Percentiles rank a stretch among this genome's conserved stretches.
Evolutionary conservation across 371 early-diverging fungal species (phyloP).

Genomic region (Mortierella sp.): DNA sequence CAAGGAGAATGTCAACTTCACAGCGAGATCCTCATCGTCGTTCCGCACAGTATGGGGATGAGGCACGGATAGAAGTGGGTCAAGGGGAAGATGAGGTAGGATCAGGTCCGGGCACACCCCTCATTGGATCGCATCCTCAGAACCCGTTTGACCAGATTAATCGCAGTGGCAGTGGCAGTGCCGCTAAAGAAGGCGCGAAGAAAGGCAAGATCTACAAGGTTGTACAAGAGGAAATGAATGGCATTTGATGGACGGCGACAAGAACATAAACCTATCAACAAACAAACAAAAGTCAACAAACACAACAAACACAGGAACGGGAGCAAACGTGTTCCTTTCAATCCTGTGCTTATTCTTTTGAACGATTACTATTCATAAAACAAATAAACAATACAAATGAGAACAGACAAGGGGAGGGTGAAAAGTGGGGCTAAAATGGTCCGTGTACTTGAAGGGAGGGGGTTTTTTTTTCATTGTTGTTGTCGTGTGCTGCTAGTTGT

Average conservation of each 20-base stretch:
- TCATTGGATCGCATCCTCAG: conserved; percentile 9
- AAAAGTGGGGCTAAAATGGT: conserved; percentile 6
- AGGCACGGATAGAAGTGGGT: conserved; percentile 21
- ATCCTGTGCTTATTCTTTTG: not conserved
- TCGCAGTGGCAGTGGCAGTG: not conserved
- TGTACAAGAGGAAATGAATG: conserved; percentile 66
- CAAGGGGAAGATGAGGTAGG: not conserved
- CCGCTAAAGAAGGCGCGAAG: not conserved
- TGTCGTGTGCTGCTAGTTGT: not conserved
- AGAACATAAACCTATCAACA: not conserved
- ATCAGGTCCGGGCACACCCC: conserved; percentile 18
- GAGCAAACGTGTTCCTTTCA: not conserved
- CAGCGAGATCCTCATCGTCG: not conserved
- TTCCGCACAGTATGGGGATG: conserved; percentile 2
- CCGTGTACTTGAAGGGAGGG: not conserved
- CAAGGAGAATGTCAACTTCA: not conserved
- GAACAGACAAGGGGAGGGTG: not conserved
- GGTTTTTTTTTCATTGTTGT: not conserved
- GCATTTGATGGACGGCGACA: not conserved
- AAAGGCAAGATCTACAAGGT: conserved; percentile 64
- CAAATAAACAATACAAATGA: not conserved
- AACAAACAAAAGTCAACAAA: not conserved
- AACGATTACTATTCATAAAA: not conserved
- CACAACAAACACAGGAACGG: not conserved
- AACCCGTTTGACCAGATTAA: not conserved